These are phyloP conservation scores for Zelopaecilomyces penicillatus DNA, from an alignment of 2,329 filamentous ascomycete genomes.

Conservation along the genomic window DNA sequence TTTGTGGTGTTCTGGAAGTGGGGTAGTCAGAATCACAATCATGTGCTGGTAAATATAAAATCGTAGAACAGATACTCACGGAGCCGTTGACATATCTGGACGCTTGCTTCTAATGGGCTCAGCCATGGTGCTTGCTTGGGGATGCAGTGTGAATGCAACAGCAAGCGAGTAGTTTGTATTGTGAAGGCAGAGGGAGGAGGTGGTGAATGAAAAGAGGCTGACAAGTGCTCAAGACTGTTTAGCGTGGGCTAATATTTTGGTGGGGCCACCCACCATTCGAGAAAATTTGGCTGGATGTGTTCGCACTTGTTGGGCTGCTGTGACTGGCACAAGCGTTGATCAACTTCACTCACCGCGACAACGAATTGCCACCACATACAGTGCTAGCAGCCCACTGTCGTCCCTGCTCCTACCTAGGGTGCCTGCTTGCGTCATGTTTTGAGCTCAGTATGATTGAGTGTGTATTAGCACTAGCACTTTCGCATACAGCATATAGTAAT, in stretches of 20 bases:
- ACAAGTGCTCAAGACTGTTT: slow-evolving; percentile 23
- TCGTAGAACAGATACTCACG: slow-evolving; percentile 37
- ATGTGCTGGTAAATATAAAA: not conserved
- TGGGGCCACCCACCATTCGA: slow-evolving; percentile 27
- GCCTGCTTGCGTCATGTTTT: not conserved
- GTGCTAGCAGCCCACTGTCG: not conserved
- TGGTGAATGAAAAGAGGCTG: slow-evolving; percentile 21
- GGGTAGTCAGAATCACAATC: slow-evolving; percentile 29
- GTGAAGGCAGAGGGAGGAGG: slow-evolving; percentile 20
- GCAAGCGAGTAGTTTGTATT: slow-evolving; percentile 13
- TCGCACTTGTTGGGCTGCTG: slow-evolving; percentile 21
- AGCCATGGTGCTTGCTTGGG: slow-evolving; percentile 41
- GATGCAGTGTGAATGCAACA: slow-evolving; percentile 16
- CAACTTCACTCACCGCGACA: slow-evolving; percentile 4
- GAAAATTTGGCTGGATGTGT: slow-evolving; percentile 27
- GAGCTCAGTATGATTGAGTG: not conserved
- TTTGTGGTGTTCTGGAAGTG: slow-evolving; percentile 80
- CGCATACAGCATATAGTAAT: not conserved
- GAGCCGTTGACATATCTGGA: slow-evolving; percentile 46
- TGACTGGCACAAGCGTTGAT: slow-evolving; percentile 11
- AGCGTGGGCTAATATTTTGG: slow-evolving; percentile 31
- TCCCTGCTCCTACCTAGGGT: not conserved
- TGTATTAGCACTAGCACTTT: not conserved
- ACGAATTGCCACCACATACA: not conserved
- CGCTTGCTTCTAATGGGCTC: slow-evolving; percentile 58